Base-by-base conservation (phyloP, 1,284 basidiomycete genomes). In the Sporisorium graminicola region DNA sequence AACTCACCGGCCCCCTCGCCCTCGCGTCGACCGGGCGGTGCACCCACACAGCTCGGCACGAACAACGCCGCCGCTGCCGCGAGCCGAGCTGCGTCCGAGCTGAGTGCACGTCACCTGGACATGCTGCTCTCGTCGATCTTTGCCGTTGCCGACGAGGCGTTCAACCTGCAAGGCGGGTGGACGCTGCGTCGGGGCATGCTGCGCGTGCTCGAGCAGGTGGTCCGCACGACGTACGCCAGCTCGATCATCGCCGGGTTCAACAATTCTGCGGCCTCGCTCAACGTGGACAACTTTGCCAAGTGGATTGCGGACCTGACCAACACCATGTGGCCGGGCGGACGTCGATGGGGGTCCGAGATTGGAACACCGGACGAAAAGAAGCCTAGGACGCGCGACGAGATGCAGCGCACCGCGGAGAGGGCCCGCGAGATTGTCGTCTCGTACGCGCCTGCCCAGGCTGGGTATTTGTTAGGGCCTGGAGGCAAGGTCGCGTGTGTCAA, bases 71-170 rank as follows among this genome's bases (percentile, higher is more conserved):
- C 18, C n/a, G 31, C 27, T 24, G n/a, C 26, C 18, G 18, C 50
- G 6, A 52, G 8, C 8, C 44, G 44, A 3, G 18, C 52, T 5
- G 16, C 58, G 7, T 61, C 65, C 10, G 58, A 71, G 26, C 68
- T 82, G 40, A 71, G 75, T 31, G 57, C 78, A 0, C 58, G 69
- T 0, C 82, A 85, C 35, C 68, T 86, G 16, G 82, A 85, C 67
- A 80, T 79, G 66, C 66, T 86, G 8, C 76, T 86, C 13, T 79
- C 82, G 7, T 81, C 82, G 24, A 69, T 84, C n/a, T 85, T 86
- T 73, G 80, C 81, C 12, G 83, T 86, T 12, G 80, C 82, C 2
- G 81, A 86, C 55, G 85, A 86, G 57, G 85, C 85, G 2, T 85
- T 86, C 58, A 80, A 84, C 55, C 74, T 86, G 50, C 79, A 83